Base-by-base conservation (phyloP, 306 rosid genomes). In the Malus asiatica region DNA sequence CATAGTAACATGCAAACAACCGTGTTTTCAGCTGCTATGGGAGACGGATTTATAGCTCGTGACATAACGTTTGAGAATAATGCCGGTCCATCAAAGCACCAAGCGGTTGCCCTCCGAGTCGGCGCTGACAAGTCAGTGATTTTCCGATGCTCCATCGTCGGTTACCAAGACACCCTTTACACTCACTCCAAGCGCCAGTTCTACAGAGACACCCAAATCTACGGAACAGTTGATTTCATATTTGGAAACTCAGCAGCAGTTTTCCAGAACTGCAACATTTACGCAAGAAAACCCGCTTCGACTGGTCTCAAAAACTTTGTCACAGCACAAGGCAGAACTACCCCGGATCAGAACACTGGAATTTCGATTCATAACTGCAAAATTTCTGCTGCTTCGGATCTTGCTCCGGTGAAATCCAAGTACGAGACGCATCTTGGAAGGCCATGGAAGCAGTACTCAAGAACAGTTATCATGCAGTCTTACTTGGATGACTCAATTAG, bases 81-180 rank as follows among this genome's bases (percentile, higher is more conserved):
- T 15, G 84, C 84, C 3, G 84, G 84, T 1, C 84, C 87, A 2
- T 30, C 72, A 10, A 83, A 80, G 22, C 77, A 76, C n/a, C 87
- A 83, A 70, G 87, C 87, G 4, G 87, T 83, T 16, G 84, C 87
- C 2, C 84, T 83, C 2, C 84, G 87, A 1, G 79, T 83, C 12
- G 87, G 84, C 4, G 78, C 87, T 2, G 87, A 83, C 64, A 73
- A 78, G 32, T 80, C 87, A 7, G 84, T 80, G 29, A 68, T 83
- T 57, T 80, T 59, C 65, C 25, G 77, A 22, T 80, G 84, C 53
- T 62, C 81, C 57, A 71, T 83, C 11, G 3, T 38, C 6, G 84
- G 82, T 59, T 76, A 83, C 70, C 87, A 83, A 80, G 87, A 83
- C 79, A 72, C 78, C 20, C 84, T 83, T 38, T 83, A 83, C 82